Percentiles rank a stretch among this genome's conserved stretches.
Evolutionary conservation across 495 filamentous ascomycete genomes (phyloP).

Genomic region (Neurospora cerealis): DNA sequence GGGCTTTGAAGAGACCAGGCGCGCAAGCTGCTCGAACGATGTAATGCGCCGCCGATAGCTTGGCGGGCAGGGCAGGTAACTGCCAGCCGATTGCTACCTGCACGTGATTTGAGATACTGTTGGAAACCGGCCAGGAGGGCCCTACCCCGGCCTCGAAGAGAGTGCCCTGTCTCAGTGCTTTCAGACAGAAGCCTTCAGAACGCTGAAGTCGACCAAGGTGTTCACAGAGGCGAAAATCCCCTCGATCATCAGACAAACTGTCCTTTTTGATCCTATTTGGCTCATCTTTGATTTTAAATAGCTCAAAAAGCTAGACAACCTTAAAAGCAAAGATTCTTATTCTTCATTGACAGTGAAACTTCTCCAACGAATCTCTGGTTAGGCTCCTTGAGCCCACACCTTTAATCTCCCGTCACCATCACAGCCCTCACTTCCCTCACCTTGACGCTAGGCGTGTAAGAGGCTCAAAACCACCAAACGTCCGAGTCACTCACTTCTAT

Average conservation of each 20-base stretch:
- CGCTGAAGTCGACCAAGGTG: background rate
- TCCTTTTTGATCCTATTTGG: slow-evolving; percentile 22
- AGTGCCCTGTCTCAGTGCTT: background rate
- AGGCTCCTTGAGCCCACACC: background rate
- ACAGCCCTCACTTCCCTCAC: background rate
- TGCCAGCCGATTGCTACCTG: background rate
- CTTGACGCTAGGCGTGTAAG: background rate
- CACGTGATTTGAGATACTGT: background rate
- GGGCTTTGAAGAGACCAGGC: background rate
- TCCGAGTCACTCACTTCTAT: background rate
- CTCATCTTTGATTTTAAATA: slow-evolving; percentile 2
- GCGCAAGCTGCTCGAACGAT: background rate
- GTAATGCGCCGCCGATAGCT: background rate
- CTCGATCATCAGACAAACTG: slow-evolving; percentile 7
- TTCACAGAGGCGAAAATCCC: slow-evolving; percentile 8
- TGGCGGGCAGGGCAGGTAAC: background rate
- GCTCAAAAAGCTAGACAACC: background rate
- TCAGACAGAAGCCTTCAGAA: background rate
- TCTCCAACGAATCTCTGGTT: background rate
- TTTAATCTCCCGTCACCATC: background rate
- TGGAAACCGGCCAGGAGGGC: background rate
- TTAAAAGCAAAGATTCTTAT: background rate
- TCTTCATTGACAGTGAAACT: background rate
- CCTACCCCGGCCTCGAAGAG: background rate
- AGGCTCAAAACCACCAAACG: background rate